A percentile compares a stretch with the other conserved stretches of the same genome.
These are phyloP conservation scores for Echium plantagineum DNA, from an alignment of 257 asterid species.

Conservation along the genomic window DNA sequence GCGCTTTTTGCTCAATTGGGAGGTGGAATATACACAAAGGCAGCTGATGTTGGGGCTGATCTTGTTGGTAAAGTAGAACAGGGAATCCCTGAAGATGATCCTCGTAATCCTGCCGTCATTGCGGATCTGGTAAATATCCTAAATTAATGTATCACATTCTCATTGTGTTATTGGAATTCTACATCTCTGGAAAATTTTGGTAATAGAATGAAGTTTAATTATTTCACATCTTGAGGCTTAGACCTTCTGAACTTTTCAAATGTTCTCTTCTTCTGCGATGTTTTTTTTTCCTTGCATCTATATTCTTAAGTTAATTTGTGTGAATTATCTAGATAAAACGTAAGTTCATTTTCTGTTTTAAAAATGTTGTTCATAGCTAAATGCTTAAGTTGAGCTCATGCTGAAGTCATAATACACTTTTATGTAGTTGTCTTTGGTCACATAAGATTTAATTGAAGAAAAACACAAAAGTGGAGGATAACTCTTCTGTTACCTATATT, in stretches of 20 bases:
- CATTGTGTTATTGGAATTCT: neutral
- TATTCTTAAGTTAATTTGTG: neutral
- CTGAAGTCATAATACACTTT: neutral
- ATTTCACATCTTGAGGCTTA: neutral
- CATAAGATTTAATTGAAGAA: no score
- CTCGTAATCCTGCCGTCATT: conserved; percentile 97
- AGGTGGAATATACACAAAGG: conserved; percentile 94
- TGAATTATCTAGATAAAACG: neutral
- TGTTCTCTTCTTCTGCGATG: neutral
- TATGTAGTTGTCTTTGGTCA: no score
- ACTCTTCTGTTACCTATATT: no score
- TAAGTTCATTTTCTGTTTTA: no score
- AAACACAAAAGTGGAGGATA: no score
- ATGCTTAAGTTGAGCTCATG: neutral
- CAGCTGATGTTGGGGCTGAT: conserved; percentile 99
- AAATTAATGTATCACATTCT: neutral
- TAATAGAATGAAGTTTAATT: neutral
- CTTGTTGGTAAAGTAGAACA: conserved; percentile 98
- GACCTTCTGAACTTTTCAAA: neutral
- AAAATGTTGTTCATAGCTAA: neutral
- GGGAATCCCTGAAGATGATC: conserved; percentile 99
- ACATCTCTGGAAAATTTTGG: neutral
- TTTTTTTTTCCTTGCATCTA: neutral
- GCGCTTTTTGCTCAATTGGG: conserved; percentile 99
- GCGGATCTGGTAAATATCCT: conserved; percentile 72